Evolutionary conservation across 2,329 filamentous ascomycete genomes (phyloP).

Genomic region (Aspergillus pseudotamarii): DNA sequence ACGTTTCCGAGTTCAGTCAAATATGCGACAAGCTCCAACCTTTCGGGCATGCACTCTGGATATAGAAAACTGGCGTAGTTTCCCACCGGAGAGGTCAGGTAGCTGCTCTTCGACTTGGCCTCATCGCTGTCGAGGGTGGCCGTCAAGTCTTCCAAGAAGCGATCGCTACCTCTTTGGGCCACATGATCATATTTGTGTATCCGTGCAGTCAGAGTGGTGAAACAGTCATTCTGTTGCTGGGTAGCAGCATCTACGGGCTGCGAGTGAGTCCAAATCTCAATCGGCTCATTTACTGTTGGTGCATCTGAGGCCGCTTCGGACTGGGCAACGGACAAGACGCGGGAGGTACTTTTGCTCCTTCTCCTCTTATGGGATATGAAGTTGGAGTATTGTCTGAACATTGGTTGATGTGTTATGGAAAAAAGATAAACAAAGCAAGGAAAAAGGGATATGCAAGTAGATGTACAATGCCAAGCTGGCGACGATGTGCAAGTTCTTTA

Average conservation of each 20-base stretch:
- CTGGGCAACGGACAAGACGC: constrained; percentile 10
- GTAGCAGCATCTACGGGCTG: constrained; percentile 8
- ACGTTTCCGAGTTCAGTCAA: constrained; percentile 15
- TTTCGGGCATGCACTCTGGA: constrained; percentile 16
- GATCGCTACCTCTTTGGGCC: constrained; percentile 16
- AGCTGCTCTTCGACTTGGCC: constrained; percentile 11
- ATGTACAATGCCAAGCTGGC: not conserved
- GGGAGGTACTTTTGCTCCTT: constrained; percentile 15
- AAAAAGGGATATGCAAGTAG: not conserved
- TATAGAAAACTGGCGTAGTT: constrained; percentile 19
- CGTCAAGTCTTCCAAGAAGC: constrained; percentile 16
- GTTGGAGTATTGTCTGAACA: constrained; percentile 18
- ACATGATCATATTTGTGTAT: constrained; percentile 19
- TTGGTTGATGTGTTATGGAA: not conserved
- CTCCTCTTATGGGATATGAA: constrained; percentile 18
- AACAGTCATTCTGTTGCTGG: constrained; percentile 10
- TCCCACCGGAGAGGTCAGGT: constrained; percentile 14
- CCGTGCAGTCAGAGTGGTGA: constrained; percentile 13
- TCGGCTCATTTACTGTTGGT: constrained; percentile 7
- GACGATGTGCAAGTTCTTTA: not conserved
- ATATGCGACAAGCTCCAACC: constrained; percentile 14
- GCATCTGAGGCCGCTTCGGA: constrained; percentile 12
- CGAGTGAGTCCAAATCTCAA: constrained; percentile 16
- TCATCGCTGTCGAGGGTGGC: constrained; percentile 6
- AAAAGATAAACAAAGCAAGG: not conserved